Evolutionary conservation across 352 stramenopile species (phyloP).

Genomic region (Globisporangium camurandrum): DNA sequence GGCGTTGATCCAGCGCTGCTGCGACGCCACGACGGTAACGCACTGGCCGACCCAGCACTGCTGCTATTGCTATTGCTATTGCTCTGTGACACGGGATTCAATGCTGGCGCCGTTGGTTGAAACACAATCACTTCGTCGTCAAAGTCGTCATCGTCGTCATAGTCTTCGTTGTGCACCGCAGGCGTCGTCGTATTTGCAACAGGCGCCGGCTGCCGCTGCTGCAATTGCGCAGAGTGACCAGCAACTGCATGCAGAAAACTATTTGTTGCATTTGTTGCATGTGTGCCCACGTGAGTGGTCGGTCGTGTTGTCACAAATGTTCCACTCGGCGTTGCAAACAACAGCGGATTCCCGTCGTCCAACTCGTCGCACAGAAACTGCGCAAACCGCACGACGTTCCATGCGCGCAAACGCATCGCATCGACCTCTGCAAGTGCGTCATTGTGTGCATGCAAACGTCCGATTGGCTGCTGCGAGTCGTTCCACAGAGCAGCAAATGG

Average conservation of each 20-base stretch:
- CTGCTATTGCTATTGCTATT: too few species aligned
- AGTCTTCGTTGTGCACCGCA: constrained; percentile 10
- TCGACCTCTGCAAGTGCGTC: constrained; percentile 29
- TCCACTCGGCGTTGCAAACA: constrained; percentile 29
- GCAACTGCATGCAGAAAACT: constrained; percentile 10
- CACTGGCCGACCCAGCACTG: too few species aligned
- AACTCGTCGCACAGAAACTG: constrained; percentile 49
- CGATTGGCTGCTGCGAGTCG: neutral
- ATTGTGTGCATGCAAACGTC: too few species aligned
- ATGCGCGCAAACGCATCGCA: constrained; percentile 41
- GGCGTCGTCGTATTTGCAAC: neutral
- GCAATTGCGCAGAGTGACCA: constrained; percentile 1
- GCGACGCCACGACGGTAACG: too few species aligned
- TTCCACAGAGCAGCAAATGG: constrained; percentile 32
- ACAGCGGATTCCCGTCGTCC: constrained; percentile 43
- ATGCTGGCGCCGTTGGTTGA: constrained; percentile 44
- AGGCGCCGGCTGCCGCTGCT: constrained; percentile 3
- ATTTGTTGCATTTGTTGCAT: constrained; percentile 5
- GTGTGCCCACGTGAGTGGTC: too few species aligned
- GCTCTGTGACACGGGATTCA: constrained; percentile 18
- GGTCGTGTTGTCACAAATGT: constrained; percentile 7
- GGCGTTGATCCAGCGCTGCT: constrained; percentile 18
- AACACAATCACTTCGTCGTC: constrained; percentile 85
- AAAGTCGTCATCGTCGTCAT: constrained; percentile 65
- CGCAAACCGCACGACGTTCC: constrained; percentile 54